Evolutionary conservation across 192 early-diverging fungal genomes (phyloP).

Genomic region (Coemansia sp.): DNA sequence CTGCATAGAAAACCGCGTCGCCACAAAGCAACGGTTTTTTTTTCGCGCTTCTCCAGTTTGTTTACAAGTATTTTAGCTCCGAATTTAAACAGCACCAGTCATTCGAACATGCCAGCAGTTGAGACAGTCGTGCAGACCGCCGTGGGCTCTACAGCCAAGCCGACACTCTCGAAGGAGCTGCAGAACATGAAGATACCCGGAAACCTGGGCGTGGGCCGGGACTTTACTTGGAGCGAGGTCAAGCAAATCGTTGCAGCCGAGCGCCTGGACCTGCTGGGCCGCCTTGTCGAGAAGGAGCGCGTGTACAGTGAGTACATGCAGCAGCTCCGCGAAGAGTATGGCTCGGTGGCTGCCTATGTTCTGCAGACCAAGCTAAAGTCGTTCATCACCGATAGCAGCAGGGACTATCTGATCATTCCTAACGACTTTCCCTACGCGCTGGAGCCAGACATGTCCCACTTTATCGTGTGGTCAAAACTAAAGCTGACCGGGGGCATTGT

Average conservation of each 20-base stretch:
- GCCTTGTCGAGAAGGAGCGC: slow-evolving; percentile 21
- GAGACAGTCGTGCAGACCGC: background rate
- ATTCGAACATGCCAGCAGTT: background rate
- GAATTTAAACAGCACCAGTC: background rate
- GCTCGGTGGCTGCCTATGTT: slow-evolving; percentile 30
- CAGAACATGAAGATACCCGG: slow-evolving; percentile 15
- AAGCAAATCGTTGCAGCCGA: slow-evolving; percentile 30
- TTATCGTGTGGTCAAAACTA: slow-evolving; percentile 51
- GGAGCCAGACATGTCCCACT: slow-evolving; percentile 19
- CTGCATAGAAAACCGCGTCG: background rate
- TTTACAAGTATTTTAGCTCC: background rate
- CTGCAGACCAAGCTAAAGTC: slow-evolving; percentile 33
- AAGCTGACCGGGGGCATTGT: slow-evolving; percentile 18
- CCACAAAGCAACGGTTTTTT: background rate
- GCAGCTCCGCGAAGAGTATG: slow-evolving; percentile 26
- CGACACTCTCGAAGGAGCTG: slow-evolving; percentile 9
- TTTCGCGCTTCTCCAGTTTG: background rate
- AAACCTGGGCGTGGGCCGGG: slow-evolving; percentile 14
- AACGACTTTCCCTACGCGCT: slow-evolving; percentile 56
- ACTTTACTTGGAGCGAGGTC: slow-evolving; percentile 39
- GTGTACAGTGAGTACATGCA: slow-evolving; percentile 31
- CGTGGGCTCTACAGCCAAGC: background rate
- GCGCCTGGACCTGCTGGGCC: slow-evolving; percentile 41
- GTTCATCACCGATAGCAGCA: slow-evolving; percentile 23
- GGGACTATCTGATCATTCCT: slow-evolving; percentile 33